A percentile compares a stretch with the other conserved stretches of the same genome.
Evolutionary conservation across 345 rosid genomes (phyloP).

Genomic region (Hypericum androsaemum): DNA sequence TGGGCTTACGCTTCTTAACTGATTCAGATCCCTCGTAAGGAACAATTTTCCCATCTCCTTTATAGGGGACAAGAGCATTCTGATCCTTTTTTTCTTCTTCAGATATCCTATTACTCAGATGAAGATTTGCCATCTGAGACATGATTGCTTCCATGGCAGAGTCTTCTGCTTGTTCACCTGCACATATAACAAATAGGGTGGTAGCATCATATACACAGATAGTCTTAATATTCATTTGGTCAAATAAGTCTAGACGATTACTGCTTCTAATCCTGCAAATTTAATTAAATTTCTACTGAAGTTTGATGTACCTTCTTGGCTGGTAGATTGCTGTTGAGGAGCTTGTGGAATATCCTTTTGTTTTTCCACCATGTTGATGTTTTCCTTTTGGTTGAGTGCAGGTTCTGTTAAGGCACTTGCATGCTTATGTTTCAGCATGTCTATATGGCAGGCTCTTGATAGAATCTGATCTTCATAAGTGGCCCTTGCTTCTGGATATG

Average conservation of each 20-base stretch:
- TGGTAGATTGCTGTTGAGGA: constrained; percentile 15
- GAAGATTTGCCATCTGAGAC: constrained; percentile 33
- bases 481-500: constrained; percentile 23
- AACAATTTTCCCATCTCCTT: constrained; percentile 46
- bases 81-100: constrained; percentile 26
- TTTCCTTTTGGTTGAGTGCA: constrained; percentile 18
- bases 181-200: constrained; percentile 14
- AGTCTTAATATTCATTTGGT: too few species aligned
- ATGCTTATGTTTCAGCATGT: constrained; percentile 21
- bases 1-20: constrained; percentile 45
- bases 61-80: constrained; percentile 55
- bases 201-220: background rate
- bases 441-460: constrained; percentile 6
- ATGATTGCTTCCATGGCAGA: constrained; percentile 21
- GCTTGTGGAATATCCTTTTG: constrained; percentile 15
- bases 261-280: too few species aligned
- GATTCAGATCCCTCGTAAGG: constrained; percentile 38
- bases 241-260: too few species aligned
- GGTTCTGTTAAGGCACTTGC: constrained; percentile 13
- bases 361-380: constrained; percentile 18
- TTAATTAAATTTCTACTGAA: constrained; percentile 7
- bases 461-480: constrained; percentile 15
- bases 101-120: constrained; percentile 28
- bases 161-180: constrained; percentile 25
- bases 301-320: constrained; percentile 31